A percentile compares a stretch with the other conserved stretches of the same genome.
Evolutionary conservation across 352 stramenopile species (phyloP).

Genomic region (Phytophthora pistaciae): DNA sequence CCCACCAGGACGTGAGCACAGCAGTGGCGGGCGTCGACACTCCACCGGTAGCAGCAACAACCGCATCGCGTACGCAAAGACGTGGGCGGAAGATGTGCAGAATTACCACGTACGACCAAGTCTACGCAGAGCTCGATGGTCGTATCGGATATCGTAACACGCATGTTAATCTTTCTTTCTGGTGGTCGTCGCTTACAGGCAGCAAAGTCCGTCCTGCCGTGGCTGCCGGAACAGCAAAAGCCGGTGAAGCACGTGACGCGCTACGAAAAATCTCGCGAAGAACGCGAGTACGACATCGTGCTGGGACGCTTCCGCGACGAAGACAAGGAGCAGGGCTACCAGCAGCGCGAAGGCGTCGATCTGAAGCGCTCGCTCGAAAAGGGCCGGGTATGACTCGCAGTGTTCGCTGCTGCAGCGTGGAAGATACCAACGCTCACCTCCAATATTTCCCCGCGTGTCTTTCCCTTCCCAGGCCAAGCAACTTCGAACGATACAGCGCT

Average conservation of each 20-base stretch:
- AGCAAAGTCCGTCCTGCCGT: conserved; percentile 72
- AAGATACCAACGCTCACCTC: conserved; percentile 5
- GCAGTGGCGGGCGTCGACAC: conserved; percentile 6
- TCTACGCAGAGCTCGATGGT: conserved; percentile 1
- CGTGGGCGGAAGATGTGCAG: conserved; percentile 66
- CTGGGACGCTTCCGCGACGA: conserved; percentile 75
- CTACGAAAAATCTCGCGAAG: conserved; percentile 74
- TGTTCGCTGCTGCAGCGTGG: neutral
- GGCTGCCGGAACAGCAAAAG: conserved; percentile 59
- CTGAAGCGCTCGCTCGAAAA: conserved; percentile 53
- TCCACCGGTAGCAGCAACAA: conserved; percentile 21
- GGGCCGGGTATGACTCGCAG: conserved; percentile 37
- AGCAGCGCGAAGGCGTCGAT: conserved; percentile 41
- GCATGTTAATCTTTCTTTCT: neutral
- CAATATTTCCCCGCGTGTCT: neutral
- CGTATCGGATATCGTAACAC: neutral
- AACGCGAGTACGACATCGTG: conserved; percentile 78
- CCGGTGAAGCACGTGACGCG: conserved; percentile 72
- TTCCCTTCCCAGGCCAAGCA: conserved; percentile 55
- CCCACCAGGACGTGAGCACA: conserved; percentile 1
- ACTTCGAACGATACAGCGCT: conserved; percentile 64
- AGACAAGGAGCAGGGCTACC: conserved; percentile 45
- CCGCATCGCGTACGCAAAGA: conserved; percentile 44
- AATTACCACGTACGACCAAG: conserved; percentile 60
- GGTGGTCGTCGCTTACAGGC: conserved; percentile 37